Percentiles rank a stretch among this genome's conserved stretches.
Evolutionary conservation across 148 eudicot species (phyloP).

Genomic region (Simmondsia chinensis): DNA sequence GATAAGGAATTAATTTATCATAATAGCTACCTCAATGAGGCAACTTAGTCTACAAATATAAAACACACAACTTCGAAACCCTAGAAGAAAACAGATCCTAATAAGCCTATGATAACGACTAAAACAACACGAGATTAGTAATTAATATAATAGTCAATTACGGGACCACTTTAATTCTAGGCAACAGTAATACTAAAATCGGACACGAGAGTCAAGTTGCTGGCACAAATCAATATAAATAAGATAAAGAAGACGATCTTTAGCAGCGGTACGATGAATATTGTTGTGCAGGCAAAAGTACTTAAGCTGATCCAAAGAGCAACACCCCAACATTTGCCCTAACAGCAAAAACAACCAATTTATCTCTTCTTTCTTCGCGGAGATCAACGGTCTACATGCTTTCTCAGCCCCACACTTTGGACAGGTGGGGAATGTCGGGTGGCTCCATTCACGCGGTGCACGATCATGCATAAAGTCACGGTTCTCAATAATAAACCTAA

Average conservation of each 20-base stretch:
- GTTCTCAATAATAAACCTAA: neutral
- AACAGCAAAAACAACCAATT: slow-evolving; percentile 41
- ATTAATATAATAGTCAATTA: too few relatives aligned
- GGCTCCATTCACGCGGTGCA: slow-evolving; percentile 12
- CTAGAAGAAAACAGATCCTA: too few relatives aligned
- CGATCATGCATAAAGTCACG: slow-evolving; percentile 1
- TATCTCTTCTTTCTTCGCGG: slow-evolving; percentile 9
- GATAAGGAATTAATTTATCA: too few relatives aligned
- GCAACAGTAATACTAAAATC: too few relatives aligned
- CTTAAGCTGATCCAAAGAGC: slow-evolving; percentile 20
- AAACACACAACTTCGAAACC: too few relatives aligned
- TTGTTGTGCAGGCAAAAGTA: slow-evolving; percentile 22
- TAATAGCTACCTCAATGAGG: too few relatives aligned
- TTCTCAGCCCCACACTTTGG: slow-evolving; percentile 7
- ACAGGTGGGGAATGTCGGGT: slow-evolving; percentile 9
- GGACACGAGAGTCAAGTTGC: slow-evolving; percentile 19
- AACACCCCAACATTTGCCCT: slow-evolving; percentile 29
- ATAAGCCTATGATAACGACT: too few relatives aligned
- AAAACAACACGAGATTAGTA: too few relatives aligned
- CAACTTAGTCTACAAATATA: too few relatives aligned
- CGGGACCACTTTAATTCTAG: too few relatives aligned
- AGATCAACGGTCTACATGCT: slow-evolving; percentile 11
- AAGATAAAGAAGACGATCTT: slow-evolving; percentile 20
- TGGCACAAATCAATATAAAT: slow-evolving; percentile 16
- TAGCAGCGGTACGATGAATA: slow-evolving; percentile 29